These are phyloP conservation scores for Trichoderma virens DNA, from an alignment of 495 filamentous ascomycete species.

Conservation along the genomic window DNA sequence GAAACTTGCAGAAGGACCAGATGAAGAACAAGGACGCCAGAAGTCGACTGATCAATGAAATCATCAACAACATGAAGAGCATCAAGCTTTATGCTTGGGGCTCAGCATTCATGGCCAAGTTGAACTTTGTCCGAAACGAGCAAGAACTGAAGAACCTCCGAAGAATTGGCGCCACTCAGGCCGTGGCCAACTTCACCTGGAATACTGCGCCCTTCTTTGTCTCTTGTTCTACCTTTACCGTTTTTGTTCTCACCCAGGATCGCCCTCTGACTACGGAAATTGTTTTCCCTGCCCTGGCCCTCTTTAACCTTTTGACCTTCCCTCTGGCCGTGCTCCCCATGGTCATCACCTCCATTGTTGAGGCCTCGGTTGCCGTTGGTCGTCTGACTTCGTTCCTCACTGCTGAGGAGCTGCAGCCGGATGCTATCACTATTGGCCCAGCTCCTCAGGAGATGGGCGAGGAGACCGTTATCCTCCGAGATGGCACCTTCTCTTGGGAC, in stretches of 20 bases:
- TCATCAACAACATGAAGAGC: constrained; percentile 98
- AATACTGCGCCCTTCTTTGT: constrained; percentile 99
- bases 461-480: constrained; percentile 71
- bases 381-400: constrained; percentile 79
- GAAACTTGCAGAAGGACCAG: constrained; percentile 85
- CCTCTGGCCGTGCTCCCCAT: constrained; percentile 91
- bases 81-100: constrained; percentile 99
- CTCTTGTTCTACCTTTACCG: constrained; percentile 91
- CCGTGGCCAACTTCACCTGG: constrained; percentile 97
- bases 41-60: constrained; percentile 91
- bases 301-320: constrained; percentile 93
- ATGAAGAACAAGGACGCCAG: constrained; percentile 99
- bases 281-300: constrained; percentile 82
- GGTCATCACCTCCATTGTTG: constrained; percentile 95
- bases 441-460: constrained; percentile 67
- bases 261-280: constrained; percentile 84
- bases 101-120: constrained; percentile 91
- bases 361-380: constrained; percentile 85
- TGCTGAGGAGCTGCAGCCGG: constrained; percentile 81
- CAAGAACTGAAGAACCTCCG: constrained; percentile 90
- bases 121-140: constrained; percentile 92
- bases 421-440: constrained; percentile 66
- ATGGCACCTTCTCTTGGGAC: constrained; percentile 94
- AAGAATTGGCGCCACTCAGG: constrained; percentile 89
- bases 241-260: constrained; percentile 79